Conservation (phyloP, 345 rosid genomes). For the Geranium brycei region DNA sequence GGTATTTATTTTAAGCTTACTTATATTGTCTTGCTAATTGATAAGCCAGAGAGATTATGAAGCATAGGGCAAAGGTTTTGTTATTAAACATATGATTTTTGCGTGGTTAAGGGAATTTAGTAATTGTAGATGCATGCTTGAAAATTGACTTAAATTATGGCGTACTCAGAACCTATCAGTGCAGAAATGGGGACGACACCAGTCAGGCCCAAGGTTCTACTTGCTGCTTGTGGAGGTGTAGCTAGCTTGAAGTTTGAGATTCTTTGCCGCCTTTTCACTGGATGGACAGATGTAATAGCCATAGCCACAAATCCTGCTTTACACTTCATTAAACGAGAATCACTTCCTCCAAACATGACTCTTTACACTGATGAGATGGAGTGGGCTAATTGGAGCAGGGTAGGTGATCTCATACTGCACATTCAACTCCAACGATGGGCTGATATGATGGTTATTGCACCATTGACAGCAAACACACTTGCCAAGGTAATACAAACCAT, state of each 20-base stretch:
- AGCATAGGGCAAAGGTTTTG: too few species aligned
- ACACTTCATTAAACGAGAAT: background rate
- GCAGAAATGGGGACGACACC: too few species aligned
- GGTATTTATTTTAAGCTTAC: too few species aligned
- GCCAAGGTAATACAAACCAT: background rate
- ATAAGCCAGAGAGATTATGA: too few species aligned
- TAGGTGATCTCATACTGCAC: background rate
- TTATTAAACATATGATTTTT: too few species aligned
- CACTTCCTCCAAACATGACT: background rate
- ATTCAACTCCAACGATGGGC: conserved; percentile 1
- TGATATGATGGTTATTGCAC: conserved; percentile 1
- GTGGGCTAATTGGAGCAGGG: too few species aligned
- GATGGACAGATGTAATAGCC: conserved; percentile 4
- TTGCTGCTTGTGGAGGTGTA: conserved; percentile 9
- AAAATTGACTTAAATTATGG: too few species aligned
- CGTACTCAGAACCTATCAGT: too few species aligned
- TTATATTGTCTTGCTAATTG: too few species aligned
- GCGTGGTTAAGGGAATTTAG: too few species aligned
- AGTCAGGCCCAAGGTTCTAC: conserved; percentile 1
- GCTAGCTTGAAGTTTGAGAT: background rate
- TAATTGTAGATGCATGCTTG: too few species aligned
- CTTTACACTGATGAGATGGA: background rate
- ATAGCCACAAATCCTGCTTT: conserved; percentile 1
- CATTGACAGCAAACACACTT: background rate
- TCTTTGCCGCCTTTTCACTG: conserved; percentile 4